Conservation (phyloP, 257 asterid species). For the Schizonepeta tenuifolia region DNA sequence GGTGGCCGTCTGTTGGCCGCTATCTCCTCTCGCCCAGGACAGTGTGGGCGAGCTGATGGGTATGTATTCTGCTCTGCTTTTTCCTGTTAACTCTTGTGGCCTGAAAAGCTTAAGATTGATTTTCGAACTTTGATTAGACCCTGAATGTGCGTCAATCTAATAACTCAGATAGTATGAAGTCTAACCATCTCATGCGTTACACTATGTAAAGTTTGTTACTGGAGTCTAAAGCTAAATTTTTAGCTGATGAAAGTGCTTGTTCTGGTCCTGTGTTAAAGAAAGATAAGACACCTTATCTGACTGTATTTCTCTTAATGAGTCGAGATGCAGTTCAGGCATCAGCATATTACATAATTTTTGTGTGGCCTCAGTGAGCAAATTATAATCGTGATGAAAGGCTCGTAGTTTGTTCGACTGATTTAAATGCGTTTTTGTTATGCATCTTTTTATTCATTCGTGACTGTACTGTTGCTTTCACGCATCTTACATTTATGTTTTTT, state of each 20-base stretch:
- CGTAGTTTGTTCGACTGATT: background rate
- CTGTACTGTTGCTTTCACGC: background rate
- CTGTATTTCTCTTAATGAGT: background rate
- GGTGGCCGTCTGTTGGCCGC: constrained; percentile 65
- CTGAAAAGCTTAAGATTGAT: background rate
- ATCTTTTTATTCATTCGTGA: constrained; percentile 33
- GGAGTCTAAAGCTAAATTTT: background rate
- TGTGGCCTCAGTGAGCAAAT: background rate
- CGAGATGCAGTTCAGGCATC: background rate
- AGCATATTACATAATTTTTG: background rate
- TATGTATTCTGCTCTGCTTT: constrained; percentile 31
- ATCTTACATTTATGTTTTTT: background rate
- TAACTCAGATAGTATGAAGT: background rate
- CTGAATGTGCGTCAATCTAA: background rate
- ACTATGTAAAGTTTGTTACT: background rate
- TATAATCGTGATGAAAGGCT: background rate
- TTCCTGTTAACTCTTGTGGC: background rate
- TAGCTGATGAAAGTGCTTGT: background rate
- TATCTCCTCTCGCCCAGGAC: constrained; percentile 66
- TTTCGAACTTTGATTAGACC: background rate
- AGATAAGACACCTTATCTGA: background rate
- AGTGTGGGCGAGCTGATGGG: constrained; percentile 69
- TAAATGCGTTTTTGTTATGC: background rate
- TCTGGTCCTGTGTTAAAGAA: background rate
- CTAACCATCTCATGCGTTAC: background rate